Base-by-base conservation (phyloP, 2,329 filamentous ascomycete species). In the Didymella arachidicola region DNA sequence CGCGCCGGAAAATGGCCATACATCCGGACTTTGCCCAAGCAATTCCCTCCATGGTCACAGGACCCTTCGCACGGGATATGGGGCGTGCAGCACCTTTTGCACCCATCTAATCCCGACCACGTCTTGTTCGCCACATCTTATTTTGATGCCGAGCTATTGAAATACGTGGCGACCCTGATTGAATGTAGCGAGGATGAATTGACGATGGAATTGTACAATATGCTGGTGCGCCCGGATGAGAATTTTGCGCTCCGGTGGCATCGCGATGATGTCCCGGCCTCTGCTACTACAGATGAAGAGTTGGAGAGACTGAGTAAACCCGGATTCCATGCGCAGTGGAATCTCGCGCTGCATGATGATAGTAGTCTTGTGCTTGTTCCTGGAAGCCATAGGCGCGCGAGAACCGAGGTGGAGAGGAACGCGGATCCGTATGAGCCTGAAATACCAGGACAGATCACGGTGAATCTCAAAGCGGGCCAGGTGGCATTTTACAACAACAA, bases 401-500 rank as follows among this genome's bases (percentile, higher is more conserved):
- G 92, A 43, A 96, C 91, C 0, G 83, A 86, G 4, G 73, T 68
- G 0, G 93, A 96, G 82, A 82, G 91, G 12, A 76, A 70, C 7
- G 91, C 91, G 0, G 86, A 82, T 19, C 88, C 89, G 0, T 90
- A 86, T 68, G 89, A 88, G 65, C 71, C 79, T 2, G 70, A 79
- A 1, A 67, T 95, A 65, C 86, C 88, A 0, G 86, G 80, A 0
- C 88, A 93, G 79, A 71, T 88, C 14, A 78, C 85, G 3, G 91
- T 96, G 16, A 72, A 80, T 71, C 80, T 96, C 61, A 79, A 84
- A 62, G 83, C 91, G 0, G 92, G 92, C 0, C 92, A 96, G 77
- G 86, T 90, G 16, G 90, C 90, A 41, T 96, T 96, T 70, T 96
- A 96, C 73, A 88, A 96, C 76, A 96, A 93, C 72, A 96, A 96